Base-by-base conservation (phyloP, 306 rosid genomes). In the Carpinus fangiana region DNA sequence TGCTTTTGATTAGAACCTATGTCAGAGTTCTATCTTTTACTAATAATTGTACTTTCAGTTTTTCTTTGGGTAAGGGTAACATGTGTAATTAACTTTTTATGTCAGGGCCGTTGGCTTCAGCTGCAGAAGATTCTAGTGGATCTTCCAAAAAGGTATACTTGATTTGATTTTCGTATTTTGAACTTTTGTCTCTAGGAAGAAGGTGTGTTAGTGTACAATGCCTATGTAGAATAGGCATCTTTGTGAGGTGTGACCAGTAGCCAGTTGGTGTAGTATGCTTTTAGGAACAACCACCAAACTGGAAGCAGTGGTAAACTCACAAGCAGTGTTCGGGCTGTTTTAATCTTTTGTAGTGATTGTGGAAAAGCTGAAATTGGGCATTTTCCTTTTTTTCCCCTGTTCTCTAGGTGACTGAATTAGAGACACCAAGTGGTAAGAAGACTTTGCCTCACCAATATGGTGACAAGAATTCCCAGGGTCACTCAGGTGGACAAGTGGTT, bases 71-170 rank as follows among this genome's bases (percentile, higher is more conserved):
- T 46, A 66, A 72, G 57, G 60, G 51, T 57, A 75, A 28, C 20
- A 47, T 79, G 62, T 54, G 50, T 78, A 74, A 78, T 60, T 79
- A 18, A 13, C 57, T 81, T 17, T 77, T 52, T 59, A n/a, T 80
- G 59, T 82, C 93, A 94, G 98, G 90, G 67, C 12, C 91, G 61
- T 83, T 86, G 5, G 52, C 74, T 74, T 85, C 89, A 61, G 84
- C 87, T 78, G 77, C 93, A 68, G 82, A 82, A 69, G 80, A 76
- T 79, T 77, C 84, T 23, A 69, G 85, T 78, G 86, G 87, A 88
- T 78, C 92, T 81, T 86, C 89, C 89, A 77, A 81, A 82, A 84
- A 87, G 97, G 98, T 94, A 76, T 76, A 48, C 70, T 65, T 76
- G 38, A 20, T 59, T 69, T 78, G 38, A 10, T 54, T 20, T 83